phyloP scores from a whole-genome alignment of 306 rosid species.

The Cicer judaicum region DNA sequence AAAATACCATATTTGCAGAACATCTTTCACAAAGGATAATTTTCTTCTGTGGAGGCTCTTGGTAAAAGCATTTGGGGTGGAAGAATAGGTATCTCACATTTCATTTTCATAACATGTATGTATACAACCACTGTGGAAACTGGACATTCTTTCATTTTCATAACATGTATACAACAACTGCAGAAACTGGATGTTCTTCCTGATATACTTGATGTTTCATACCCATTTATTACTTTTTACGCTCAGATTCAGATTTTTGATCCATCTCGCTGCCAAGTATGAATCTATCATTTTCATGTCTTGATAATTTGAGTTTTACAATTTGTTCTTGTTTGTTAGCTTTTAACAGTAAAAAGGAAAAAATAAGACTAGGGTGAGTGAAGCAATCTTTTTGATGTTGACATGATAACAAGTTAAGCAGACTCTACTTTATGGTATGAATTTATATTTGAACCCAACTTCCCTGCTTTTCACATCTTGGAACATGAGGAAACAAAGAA shows the following conservation, averaged over 20 bases:
- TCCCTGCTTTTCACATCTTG: neutral
- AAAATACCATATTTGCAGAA: neutral
- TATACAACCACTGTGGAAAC: neutral
- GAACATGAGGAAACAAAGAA: conserved; percentile 24
- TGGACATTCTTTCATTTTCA: neutral
- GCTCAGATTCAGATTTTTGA: conserved; percentile 9
- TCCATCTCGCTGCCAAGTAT: conserved; percentile 28
- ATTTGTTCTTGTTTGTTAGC: neutral
- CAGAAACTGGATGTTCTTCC: neutral
- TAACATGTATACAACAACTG: conserved; percentile 10
- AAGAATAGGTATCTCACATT: conserved; percentile 1
- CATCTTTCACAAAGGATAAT: conserved; percentile 16
- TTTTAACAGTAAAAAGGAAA: conserved; percentile 10
- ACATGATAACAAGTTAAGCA: conserved; percentile 27
- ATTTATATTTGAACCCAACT: conserved; percentile 11
- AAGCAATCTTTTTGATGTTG: conserved; percentile 25
- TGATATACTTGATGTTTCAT: neutral
- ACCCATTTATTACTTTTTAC: neutral
- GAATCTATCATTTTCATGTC: conserved; percentile 32
- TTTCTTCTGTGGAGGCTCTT: neutral
- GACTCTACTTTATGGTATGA: neutral
- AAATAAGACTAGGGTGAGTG: conserved; percentile 11
- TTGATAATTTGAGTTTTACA: conserved; percentile 3
- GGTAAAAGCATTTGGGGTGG: conserved; percentile 6
- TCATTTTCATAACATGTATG: neutral